Evolutionary conservation across 2,329 filamentous ascomycete species (phyloP), one percentile per base, ranked within the genome.

Genomic region (Thielaviopsis musarum): DNA sequence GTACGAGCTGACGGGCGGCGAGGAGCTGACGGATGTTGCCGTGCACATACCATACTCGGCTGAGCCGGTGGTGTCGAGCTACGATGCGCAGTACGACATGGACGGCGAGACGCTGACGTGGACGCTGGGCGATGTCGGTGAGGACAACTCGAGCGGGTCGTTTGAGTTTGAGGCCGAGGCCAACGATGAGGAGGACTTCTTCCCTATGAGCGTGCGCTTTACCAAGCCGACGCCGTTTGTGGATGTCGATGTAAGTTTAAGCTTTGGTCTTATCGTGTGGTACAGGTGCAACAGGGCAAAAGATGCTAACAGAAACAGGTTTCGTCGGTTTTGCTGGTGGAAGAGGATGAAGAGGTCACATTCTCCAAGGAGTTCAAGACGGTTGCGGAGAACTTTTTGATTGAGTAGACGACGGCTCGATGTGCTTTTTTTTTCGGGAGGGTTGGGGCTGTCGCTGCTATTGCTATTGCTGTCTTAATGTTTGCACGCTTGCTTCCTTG

Each of bases 101-200:
- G 87, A 88, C 5, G 93, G 91, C 26, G 91, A 97, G 70, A 88
- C 84, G 69, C 73, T 98, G 60, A 91, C 97, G 70, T 98, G 93
- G 93, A 87, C 85, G 51, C 87, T 98, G 66, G 91, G 93, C 62
- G 80, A 82, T 4, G 84, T 97, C 49, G 87, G 91, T 67, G 84
- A 89, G 56, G 84, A 85, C 61, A 95, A 93, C 69, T 74, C 84
- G 19, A 90, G 77, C 49, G 93, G 93, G 19, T 85, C 87, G 54
- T 97, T 98, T 67, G 93, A 98, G 70, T 97, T 98, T 65, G 93
- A 97, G 72, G 89, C 90, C 1, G 83, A 88, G 70, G 88, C 88
- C 12, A 81, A 83, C 59, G 88, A 91, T 65, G 93, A 97, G 69
- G 85, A 88, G 60, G 91, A 96, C 66, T 97, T 97, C 75, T 98